Conservation (phyloP, 805 yeast genomes). For the Teunomyces gatunensis region DNA sequence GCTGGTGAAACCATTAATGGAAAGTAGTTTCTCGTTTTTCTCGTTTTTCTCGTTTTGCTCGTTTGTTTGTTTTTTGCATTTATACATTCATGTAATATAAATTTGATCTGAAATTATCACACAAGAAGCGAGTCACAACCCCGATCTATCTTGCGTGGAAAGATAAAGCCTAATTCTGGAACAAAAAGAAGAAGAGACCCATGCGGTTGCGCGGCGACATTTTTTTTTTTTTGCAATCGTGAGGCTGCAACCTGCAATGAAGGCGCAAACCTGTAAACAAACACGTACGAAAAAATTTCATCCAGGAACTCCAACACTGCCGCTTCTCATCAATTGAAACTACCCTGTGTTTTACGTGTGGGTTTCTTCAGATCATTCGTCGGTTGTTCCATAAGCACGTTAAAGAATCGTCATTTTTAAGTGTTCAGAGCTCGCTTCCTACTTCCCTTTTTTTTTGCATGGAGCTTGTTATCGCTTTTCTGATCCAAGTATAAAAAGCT, state of each 20-base stretch:
- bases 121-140: background rate
- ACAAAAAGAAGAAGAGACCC: background rate
- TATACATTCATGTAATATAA: background rate
- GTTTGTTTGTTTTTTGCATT: no score
- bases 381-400: background rate
- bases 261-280: background rate
- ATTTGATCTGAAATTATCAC: background rate
- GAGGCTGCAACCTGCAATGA: background rate
- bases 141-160: background rate
- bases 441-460: background rate
- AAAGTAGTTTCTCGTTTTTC: background rate
- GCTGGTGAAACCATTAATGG: constrained; percentile 50
- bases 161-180: background rate
- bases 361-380: background rate
- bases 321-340: background rate
- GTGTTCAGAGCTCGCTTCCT: background rate
- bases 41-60: no score
- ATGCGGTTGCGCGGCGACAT: background rate
- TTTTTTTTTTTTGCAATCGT: background rate
- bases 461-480: background rate
- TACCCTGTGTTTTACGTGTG: background rate
- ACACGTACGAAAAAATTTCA: constrained; percentile 2
- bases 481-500: background rate
- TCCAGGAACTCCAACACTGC: background rate
- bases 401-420: background rate